Conservation (phyloP, 345 rosid species). For the Syzygium grande region DNA sequence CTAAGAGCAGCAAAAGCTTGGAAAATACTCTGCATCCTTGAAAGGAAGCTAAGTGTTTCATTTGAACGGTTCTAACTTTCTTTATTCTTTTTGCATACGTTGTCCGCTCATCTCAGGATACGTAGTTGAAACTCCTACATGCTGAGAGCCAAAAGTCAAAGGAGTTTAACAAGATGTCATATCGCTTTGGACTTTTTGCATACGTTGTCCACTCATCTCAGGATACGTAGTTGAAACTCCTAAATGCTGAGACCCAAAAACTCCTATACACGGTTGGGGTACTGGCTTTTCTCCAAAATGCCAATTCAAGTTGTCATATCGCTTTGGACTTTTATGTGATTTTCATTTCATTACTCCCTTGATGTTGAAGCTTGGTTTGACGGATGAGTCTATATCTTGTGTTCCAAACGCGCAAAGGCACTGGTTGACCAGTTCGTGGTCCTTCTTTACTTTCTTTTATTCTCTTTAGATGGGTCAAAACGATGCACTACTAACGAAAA, state of each 20-base stretch:
- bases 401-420: neutral
- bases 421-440: neutral
- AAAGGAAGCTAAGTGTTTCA: neutral
- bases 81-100: neutral
- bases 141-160: neutral
- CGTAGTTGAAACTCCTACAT: neutral
- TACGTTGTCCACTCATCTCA: neutral
- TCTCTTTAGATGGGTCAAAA: neutral
- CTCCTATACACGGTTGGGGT: neutral
- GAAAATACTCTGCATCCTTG: neutral
- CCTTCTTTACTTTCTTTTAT: neutral
- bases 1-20: neutral
- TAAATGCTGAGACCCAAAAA: neutral
- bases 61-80: neutral
- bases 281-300: neutral
- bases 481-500: neutral
- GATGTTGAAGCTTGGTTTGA: neutral
- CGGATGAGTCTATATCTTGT: neutral
- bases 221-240: neutral
- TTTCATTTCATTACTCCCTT: neutral
- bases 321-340: neutral
- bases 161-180: neutral
- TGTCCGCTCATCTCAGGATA: neutral
- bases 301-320: neutral
- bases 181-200: too few species aligned